Evolutionary conservation across 2,329 filamentous ascomycete species (phyloP).

Genomic region (Phoma sp.): DNA sequence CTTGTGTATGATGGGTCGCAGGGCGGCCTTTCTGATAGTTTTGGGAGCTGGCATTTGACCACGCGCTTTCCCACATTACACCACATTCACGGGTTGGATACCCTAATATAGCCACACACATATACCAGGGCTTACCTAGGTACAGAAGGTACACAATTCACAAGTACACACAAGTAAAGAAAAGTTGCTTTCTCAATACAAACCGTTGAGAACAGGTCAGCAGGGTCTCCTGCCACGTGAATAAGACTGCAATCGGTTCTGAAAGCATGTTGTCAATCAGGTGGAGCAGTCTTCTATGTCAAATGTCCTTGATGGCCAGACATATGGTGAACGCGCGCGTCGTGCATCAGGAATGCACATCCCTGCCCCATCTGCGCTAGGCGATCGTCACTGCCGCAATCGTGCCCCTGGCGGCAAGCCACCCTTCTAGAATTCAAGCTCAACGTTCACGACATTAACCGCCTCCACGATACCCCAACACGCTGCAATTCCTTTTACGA

Average conservation of each 20-base stretch:
- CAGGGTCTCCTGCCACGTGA: no score
- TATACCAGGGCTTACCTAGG: not conserved
- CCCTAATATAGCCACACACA: not conserved
- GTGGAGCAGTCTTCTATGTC: no score
- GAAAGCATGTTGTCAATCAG: no score
- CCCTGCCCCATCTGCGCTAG: slow-evolving; percentile 26
- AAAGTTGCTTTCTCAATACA: not conserved
- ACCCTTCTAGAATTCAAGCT: slow-evolving; percentile 29
- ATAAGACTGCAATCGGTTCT: no score
- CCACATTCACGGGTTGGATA: not conserved
- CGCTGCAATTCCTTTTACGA: not conserved
- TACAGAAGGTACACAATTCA: no score
- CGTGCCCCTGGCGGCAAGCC: slow-evolving; percentile 38
- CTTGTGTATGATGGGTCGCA: slow-evolving; percentile 3
- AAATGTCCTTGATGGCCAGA: no score
- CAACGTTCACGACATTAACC: slow-evolving; percentile 7
- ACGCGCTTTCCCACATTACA: slow-evolving; percentile 16
- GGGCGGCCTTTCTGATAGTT: not conserved
- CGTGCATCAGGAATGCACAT: slow-evolving; percentile 20
- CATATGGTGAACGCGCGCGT: slow-evolving; percentile 6
- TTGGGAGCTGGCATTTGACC: slow-evolving; percentile 19
- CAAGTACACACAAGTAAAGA: no score
- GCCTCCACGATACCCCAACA: not conserved
- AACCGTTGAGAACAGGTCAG: no score
- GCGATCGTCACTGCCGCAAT: slow-evolving; percentile 33